Conservation (phyloP, 192 early-diverging fungal species). For the Rhizophagus sp. region DNA sequence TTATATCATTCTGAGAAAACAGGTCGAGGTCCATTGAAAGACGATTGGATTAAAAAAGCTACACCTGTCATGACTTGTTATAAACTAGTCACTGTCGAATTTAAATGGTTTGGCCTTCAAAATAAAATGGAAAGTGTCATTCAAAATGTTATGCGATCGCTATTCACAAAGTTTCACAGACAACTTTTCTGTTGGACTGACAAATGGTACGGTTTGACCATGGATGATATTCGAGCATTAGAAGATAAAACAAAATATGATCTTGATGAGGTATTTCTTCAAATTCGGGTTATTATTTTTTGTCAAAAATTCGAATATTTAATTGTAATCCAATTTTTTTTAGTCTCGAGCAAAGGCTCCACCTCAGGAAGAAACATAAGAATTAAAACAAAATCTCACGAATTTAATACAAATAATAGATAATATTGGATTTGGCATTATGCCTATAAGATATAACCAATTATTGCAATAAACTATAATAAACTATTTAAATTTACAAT, state of each 20-base stretch:
- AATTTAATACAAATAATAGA: no score
- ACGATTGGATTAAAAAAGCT: slow-evolving; percentile 61
- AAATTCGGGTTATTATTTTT: not conserved
- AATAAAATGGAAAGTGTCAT: slow-evolving; percentile 66
- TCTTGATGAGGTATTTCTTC: slow-evolving; percentile 42
- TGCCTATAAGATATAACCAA: no score
- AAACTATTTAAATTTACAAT: no score
- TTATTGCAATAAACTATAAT: no score
- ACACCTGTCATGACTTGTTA: slow-evolving; percentile 83
- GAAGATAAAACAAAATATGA: slow-evolving; percentile 70
- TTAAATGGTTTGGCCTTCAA: slow-evolving; percentile 75
- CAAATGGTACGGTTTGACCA: slow-evolving; percentile 74
- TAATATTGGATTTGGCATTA: no score
- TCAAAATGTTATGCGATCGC: slow-evolving; percentile 39
- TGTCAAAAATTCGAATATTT: not conserved
- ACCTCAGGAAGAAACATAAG: not conserved
- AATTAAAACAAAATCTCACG: no score
- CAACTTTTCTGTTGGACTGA: slow-evolving; percentile 81
- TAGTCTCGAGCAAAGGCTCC: not conserved
- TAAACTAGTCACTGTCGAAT: slow-evolving; percentile 77
- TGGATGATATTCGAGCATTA: slow-evolving; percentile 65
- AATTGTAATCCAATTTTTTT: not conserved
- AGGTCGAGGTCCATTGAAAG: slow-evolving; percentile 64
- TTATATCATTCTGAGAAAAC: slow-evolving; percentile 64
- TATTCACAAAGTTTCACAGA: slow-evolving; percentile 72